Conservation (phyloP, 2,329 filamentous ascomycete genomes). For the Epichloe sibirici region DNA sequence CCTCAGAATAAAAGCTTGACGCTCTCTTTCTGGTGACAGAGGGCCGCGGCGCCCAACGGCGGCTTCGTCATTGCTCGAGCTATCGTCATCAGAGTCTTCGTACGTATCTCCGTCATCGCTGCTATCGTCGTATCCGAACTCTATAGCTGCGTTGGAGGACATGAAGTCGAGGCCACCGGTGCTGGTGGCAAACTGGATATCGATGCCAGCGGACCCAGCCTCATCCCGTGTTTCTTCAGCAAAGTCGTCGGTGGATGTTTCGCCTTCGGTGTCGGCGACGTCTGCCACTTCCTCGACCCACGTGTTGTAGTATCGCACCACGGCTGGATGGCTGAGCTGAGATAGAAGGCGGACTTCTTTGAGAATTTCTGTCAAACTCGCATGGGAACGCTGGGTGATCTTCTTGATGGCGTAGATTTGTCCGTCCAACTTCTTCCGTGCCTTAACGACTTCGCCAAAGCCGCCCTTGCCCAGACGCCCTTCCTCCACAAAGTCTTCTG, state of each 20-base stretch:
- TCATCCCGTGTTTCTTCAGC: constrained; percentile 21
- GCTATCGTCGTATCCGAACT: constrained; percentile 57
- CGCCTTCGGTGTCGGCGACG: constrained; percentile 41
- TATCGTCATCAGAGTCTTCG: constrained; percentile 34
- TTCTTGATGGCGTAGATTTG: constrained; percentile 96
- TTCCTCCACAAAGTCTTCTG: constrained; percentile 81
- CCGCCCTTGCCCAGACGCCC: constrained; percentile 83
- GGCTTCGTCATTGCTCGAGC: constrained; percentile 22
- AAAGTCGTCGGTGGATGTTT: constrained; percentile 40
- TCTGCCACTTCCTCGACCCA: constrained; percentile 71
- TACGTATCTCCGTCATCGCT: constrained; percentile 32
- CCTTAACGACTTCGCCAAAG: constrained; percentile 93
- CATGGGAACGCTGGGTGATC: constrained; percentile 69
- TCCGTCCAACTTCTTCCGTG: constrained; percentile 84
- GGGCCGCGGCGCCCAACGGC: constrained; percentile 13
- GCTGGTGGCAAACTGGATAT: constrained; percentile 54
- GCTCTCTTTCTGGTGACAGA: constrained; percentile 19
- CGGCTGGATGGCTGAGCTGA: constrained; percentile 77
- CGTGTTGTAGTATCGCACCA: constrained; percentile 86
- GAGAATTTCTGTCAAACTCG: constrained; percentile 68
- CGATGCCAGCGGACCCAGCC: constrained; percentile 28
- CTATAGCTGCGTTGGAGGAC: constrained; percentile 69
- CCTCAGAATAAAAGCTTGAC: constrained; percentile 16
- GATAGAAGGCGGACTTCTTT: constrained; percentile 83
- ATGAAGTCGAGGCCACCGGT: constrained; percentile 85